Evolutionary conservation across 106 monocot genomes (phyloP).

Genomic region (Allium fistulosum): DNA sequence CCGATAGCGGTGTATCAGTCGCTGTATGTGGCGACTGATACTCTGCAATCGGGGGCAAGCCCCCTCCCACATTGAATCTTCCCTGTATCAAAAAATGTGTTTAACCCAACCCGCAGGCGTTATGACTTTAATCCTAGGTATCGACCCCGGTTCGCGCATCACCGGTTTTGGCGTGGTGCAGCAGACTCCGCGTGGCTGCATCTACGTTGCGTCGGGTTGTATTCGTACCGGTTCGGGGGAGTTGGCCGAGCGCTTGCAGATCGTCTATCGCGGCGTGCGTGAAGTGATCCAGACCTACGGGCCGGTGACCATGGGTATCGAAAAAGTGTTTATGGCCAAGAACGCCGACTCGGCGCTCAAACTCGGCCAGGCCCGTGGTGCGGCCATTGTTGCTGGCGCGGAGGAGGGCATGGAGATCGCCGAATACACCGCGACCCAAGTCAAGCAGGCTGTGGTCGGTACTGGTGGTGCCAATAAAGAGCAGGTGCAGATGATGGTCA

Average conservation of each 20-base stretch:
- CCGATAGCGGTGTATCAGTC: background rate
- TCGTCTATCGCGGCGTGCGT: background rate
- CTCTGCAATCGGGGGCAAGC: no score
- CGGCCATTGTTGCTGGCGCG: background rate
- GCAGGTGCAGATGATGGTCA: constrained; percentile 1
- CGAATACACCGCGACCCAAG: background rate
- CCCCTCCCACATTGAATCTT: no score
- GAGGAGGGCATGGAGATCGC: background rate
- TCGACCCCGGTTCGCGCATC: background rate
- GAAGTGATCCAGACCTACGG: background rate
- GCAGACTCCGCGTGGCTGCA: background rate
- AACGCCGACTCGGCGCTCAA: background rate
- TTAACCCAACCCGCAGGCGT: no score
- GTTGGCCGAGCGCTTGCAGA: background rate
- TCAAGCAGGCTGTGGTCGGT: background rate
- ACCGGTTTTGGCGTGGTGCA: background rate
- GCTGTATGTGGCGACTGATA: background rate
- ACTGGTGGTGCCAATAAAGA: background rate
- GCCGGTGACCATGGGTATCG: background rate
- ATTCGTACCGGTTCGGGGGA: background rate
- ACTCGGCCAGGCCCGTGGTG: background rate
- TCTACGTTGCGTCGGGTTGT: background rate
- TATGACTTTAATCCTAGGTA: no score
- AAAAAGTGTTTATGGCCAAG: background rate
- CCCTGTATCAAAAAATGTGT: no score